A percentile compares a stretch with the other conserved stretches of the same genome.
phyloP scores from a whole-genome alignment of 805 yeast genomes.

The Candida bentonensis region DNA sequence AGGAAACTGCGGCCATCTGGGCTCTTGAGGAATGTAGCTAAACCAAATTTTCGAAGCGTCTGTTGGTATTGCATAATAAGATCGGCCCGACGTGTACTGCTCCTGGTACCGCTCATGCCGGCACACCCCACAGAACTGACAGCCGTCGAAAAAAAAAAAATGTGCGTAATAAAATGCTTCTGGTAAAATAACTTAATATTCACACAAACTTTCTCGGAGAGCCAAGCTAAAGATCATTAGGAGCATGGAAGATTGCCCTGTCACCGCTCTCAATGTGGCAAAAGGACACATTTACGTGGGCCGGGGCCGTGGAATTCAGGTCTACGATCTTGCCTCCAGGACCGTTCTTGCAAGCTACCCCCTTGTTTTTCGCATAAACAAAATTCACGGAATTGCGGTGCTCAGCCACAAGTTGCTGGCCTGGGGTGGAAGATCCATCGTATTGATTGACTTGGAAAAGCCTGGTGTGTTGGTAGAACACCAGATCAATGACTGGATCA shows the following conservation, averaged over 20 bases:
- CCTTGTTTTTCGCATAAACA: slow-evolving; percentile 52
- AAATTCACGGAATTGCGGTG: slow-evolving; percentile 63
- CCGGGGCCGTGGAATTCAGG: slow-evolving; percentile 52
- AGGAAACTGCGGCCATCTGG: no score
- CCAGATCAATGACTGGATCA: slow-evolving; percentile 67
- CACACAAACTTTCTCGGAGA: no score
- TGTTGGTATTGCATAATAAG: no score
- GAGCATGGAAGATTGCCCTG: slow-evolving; percentile 38
- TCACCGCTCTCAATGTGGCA: slow-evolving; percentile 42
- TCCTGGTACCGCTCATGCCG: no score
- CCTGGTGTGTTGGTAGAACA: slow-evolving; percentile 13
- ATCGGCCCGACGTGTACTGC: no score
- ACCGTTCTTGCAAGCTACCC: slow-evolving; percentile 23
- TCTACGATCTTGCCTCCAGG: slow-evolving; percentile 33
- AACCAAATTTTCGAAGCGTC: no score
- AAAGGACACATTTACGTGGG: slow-evolving; percentile 40
- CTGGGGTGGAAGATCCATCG: slow-evolving; percentile 65
- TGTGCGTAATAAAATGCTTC: no score
- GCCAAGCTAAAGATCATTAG: no score
- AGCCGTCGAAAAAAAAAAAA: no score
- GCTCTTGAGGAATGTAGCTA: no score
- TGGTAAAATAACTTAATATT: no score
- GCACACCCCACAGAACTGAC: no score
- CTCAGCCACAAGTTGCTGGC: slow-evolving; percentile 24
- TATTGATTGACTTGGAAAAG: slow-evolving; percentile 26